Conservation (phyloP, 768 basidiomycete genomes). For the Leccinum disarticulatum region DNA sequence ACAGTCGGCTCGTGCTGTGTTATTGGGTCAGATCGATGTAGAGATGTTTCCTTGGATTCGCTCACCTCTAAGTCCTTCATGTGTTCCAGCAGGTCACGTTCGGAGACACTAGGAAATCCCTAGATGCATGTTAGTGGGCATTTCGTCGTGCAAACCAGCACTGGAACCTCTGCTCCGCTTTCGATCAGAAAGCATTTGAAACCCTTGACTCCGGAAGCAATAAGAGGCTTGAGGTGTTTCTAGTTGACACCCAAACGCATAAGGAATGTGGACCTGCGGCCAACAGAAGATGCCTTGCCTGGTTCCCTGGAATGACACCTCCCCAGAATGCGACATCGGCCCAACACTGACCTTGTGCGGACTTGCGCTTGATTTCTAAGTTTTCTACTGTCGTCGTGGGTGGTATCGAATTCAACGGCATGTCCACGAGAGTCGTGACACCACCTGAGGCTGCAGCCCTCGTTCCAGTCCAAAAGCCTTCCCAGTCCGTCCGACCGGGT, state of each 20-base stretch:
- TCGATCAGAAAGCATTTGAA: constrained; percentile 98
- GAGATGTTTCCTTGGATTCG: not conserved
- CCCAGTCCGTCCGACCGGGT: constrained; percentile 92
- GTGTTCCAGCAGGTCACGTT: constrained; percentile 62
- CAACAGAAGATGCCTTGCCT: constrained; percentile 42
- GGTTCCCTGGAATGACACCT: constrained; percentile 90
- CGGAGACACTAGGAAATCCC: constrained; percentile 91
- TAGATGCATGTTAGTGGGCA: constrained; percentile 30
- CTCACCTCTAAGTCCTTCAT: constrained; percentile 75
- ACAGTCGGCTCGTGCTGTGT: constrained; percentile 69
- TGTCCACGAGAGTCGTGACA: constrained; percentile 94
- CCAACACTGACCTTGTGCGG: constrained; percentile 69
- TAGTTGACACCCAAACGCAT: constrained; percentile 29
- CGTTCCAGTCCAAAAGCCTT: constrained; percentile 92
- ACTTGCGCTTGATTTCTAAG: constrained; percentile 66
- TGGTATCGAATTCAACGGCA: constrained; percentile 97
- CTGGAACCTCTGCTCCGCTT: constrained; percentile 85
- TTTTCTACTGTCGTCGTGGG: constrained; percentile 87
- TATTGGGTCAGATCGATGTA: constrained; percentile 11
- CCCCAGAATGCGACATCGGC: constrained; percentile 83
- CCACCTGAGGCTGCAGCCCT: constrained; percentile 89
- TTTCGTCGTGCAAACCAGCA: constrained; percentile 2
- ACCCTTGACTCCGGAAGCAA: constrained; percentile 82
- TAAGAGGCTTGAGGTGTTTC: constrained; percentile 72
- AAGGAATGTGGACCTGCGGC: not conserved